Evolutionary conservation across 139 green algal genomes (phyloP), one percentile per base, ranked within the genome.

Genomic region (Tetradesmus lagerheimii): DNA sequence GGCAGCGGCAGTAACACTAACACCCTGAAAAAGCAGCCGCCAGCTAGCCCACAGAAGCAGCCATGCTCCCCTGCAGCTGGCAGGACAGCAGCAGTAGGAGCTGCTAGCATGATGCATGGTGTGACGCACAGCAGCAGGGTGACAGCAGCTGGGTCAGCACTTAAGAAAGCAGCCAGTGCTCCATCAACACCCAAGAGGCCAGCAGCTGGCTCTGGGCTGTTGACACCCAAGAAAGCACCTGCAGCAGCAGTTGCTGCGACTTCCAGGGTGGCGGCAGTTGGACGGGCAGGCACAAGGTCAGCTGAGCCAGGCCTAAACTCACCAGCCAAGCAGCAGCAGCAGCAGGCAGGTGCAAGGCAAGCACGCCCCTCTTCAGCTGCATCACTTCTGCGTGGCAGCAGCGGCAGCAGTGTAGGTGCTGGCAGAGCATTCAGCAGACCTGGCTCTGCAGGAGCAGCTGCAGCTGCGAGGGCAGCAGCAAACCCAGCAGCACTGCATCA

Each of bases 191-290:
- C 57, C 23, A 71, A 71, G 57, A 67, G 79, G n/a, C 39, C 34
- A 71, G 79, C 79, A 43, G 0, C 79, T 25, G 53, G 27, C 25
- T 31, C 79, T 39, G 38, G 34, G 79, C 27, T 29, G 29, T 0
- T 38, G 79, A 67, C 15, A 35, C 31, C 39, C 41, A 64, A 85
- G 57, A 71, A n/a, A 64, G 79, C 79, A 67, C 37, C 79, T 67
- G 39, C 39, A 38, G 25, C 18, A 11, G 78, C 39, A 31, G 27
- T 8, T 67, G 41, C 57, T 31, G 57, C 57, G 57, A 9, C 57
- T 71, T 20, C 3, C 3, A 71, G 15, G 57, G 57, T n/a, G 8
- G 57, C 57, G 9, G 15, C 79, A 67, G 50, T 43, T 27, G 41
- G 41, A 0, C 57, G 27, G 38, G 29, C 35, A 29, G 27, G 16